phyloP scores from a whole-genome alignment of 805 yeast genomes.

The Kluyveromyces siamensis region DNA sequence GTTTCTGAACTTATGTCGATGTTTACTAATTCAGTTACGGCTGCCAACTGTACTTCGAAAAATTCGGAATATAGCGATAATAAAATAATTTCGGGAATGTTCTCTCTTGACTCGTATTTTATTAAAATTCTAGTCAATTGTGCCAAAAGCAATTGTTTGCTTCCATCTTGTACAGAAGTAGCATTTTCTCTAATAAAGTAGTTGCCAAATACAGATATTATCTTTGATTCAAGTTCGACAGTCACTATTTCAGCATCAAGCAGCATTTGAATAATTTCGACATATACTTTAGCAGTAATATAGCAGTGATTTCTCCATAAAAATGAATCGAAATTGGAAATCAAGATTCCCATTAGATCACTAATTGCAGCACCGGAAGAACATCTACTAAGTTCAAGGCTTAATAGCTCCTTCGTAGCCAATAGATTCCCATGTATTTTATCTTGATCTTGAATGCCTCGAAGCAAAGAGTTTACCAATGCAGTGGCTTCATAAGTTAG shows the following conservation, averaged over 20 bases:
- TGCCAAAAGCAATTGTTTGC: conserved; percentile 39
- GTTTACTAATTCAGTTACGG: conserved; percentile 25
- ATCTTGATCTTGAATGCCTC: conserved; percentile 30
- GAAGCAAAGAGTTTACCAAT: conserved; percentile 17
- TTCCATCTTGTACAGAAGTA: conserved; percentile 34
- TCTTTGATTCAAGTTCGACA: neutral
- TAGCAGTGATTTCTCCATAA: conserved; percentile 23
- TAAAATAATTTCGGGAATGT: conserved; percentile 22
- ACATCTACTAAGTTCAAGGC: neutral
- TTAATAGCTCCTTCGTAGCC: conserved; percentile 30
- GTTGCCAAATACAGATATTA: conserved; percentile 21
- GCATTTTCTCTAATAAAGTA: conserved; percentile 30
- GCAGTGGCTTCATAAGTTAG: conserved; percentile 21
- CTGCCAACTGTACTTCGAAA: conserved; percentile 38
- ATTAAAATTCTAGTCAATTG: conserved; percentile 27
- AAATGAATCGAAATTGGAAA: neutral
- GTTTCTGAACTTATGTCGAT: neutral
- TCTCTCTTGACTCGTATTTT: conserved; percentile 9
- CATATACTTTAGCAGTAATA: conserved; percentile 29
- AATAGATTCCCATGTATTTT: conserved; percentile 51
- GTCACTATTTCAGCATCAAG: conserved; percentile 5
- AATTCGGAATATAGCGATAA: conserved; percentile 31
- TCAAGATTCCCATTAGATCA: neutral
- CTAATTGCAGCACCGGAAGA: neutral
- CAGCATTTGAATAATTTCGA: conserved; percentile 18